Evolutionary conservation across 129 eudicot genomes (phyloP).

Genomic region (Flaveria ramosissima): DNA sequence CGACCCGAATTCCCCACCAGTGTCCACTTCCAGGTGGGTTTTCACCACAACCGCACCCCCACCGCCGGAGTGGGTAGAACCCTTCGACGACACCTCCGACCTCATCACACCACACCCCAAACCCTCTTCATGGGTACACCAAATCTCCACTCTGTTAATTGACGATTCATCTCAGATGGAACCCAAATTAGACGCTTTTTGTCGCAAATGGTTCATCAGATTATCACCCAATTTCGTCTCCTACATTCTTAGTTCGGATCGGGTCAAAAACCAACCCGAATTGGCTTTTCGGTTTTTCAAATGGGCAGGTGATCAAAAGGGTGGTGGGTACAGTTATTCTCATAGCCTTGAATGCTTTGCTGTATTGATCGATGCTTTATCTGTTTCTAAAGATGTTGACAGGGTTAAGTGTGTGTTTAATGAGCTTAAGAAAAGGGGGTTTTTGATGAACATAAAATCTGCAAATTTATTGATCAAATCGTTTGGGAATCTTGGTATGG

Average conservation of each 20-base stretch:
- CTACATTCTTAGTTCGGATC: conserved; percentile 47
- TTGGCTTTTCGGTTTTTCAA: conserved; percentile 58
- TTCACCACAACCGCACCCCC: conserved; percentile 52
- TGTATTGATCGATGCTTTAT: conserved; percentile 60
- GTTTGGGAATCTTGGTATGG: conserved; percentile 82
- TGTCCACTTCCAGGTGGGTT: conserved; percentile 37
- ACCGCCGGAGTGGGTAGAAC: conserved; percentile 94
- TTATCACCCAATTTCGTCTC: conserved; percentile 73
- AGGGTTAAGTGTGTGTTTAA: conserved; percentile 55
- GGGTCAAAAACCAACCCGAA: conserved; percentile 43
- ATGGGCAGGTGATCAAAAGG: conserved; percentile 92
- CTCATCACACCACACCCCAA: conserved; percentile 50
- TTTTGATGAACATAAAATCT: conserved; percentile 52
- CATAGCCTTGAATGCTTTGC: conserved; percentile 77
- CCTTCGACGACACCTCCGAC: conserved; percentile 66
- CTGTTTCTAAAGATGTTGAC: conserved; percentile 42
- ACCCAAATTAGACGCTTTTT: conserved; percentile 49
- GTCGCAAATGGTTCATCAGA: conserved; percentile 63
- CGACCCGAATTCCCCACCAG: conserved; percentile 29
- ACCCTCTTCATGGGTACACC: conserved; percentile 78
- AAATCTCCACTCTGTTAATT: conserved; percentile 49
- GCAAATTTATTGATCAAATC: conserved; percentile 80
- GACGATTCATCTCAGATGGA: conserved; percentile 53
- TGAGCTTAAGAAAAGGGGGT: conserved; percentile 56
- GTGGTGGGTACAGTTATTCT: conserved; percentile 43